Evolutionary conservation across 768 basidiomycete genomes (phyloP), one percentile per base, ranked within the genome.

Genomic region (Scleroderma citrinum): DNA sequence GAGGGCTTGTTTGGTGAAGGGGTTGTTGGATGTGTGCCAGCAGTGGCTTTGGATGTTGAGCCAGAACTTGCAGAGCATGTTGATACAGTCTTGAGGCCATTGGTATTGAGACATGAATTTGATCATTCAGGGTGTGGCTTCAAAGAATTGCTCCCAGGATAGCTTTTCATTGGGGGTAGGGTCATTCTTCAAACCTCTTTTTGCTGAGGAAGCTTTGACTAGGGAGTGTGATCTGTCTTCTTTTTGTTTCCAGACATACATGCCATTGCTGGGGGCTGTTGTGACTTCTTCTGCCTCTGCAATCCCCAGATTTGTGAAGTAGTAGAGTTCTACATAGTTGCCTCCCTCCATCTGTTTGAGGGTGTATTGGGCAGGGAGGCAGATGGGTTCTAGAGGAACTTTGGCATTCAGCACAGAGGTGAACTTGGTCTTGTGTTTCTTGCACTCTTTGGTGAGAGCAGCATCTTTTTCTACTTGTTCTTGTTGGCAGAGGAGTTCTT

Each of bases 1-100:
- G 5, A 59, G 53, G 3, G 55, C 34, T 12, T 31, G 17, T 32
- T 48, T 35, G 24, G 50, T 48, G 5, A 52, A 26, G 13, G 49
- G 52, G 31, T 54, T 35, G 1, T 13, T 8, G 12, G 53, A 48
- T n/a, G 45, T 46, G 16, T 49, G 34, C 8, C 34, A 47, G 5
- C n/a, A 14, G 29, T 56, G 55, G 7, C 12, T 19, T 34, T 51
- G 48, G 7, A 56, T 21, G 14, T 36, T 47, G 12, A 8, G 19
- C 52, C 52, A 56, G 47, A 59, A 52, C 13, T 44, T 39, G 3
- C 40, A 39, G 41, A 54, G 13, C 57, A 59, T 59, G 8, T 21
- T 1, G 2, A 48, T 32, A 5, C 46, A 41, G 24, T 54, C 37
- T 11, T 32, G 7, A 1, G 44, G 49, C 57, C 57, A 59, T 11